phyloP scores from a whole-genome alignment of 805 yeast species.

The Monosporozyma siamensis region DNA sequence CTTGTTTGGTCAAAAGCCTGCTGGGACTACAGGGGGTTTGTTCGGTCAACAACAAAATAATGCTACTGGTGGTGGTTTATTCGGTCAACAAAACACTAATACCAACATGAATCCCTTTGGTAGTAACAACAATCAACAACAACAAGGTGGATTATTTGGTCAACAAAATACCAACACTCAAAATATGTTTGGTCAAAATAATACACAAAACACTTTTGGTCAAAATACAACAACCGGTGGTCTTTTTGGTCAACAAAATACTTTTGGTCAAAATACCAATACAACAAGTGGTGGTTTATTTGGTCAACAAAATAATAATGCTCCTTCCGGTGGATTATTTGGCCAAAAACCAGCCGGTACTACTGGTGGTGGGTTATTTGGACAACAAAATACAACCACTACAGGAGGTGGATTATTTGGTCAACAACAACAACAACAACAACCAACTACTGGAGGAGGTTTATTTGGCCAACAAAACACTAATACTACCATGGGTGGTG shows the following conservation, averaged over 20 bases:
- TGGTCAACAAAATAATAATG: constrained; percentile 1
- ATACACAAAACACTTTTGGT: constrained; percentile 4
- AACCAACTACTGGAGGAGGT: constrained; percentile 6
- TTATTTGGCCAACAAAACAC: constrained; percentile 15
- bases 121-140: constrained; percentile 4
- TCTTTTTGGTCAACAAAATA: constrained; percentile 20
- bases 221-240: constrained; percentile 19
- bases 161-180: constrained; percentile 7
- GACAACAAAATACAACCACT: constrained; percentile 11
- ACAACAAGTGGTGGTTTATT: constrained; percentile 17
- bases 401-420: too few species aligned
- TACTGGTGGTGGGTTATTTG: constrained; percentile 23
- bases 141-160: constrained; percentile 31
- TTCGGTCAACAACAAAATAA: constrained; percentile 17
- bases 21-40: constrained; percentile 16
- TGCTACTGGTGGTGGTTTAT: constrained; percentile 21
- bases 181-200: constrained; percentile 23
- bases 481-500: constrained; percentile 7
- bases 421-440: constrained; percentile 6
- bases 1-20: constrained; percentile 18
- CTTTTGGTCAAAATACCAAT: constrained; percentile 1
- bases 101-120: constrained; percentile 6
- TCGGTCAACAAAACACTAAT: constrained; percentile 22
- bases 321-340: constrained; percentile 11
- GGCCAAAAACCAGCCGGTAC: constrained; percentile 10